These are phyloP conservation scores for Brassica incana DNA, from an alignment of 345 rosid species.

Conservation along the genomic window DNA sequence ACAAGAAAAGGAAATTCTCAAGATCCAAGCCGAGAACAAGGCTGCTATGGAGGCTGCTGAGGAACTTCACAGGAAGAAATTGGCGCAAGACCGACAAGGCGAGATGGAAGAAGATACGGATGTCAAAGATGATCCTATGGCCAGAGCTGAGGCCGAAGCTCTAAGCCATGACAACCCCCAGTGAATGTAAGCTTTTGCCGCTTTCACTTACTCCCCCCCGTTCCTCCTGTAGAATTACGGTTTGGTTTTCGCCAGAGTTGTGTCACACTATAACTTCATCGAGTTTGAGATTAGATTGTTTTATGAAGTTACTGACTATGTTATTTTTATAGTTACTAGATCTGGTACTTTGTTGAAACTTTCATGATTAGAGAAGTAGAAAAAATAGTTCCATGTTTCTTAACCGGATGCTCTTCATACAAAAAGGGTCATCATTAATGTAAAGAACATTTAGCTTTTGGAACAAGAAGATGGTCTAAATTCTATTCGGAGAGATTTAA, in stretches of 20 bases:
- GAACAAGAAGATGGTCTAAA: conserved; percentile 18
- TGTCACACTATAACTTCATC: background rate
- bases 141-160: conserved; percentile 69
- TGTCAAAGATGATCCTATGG: conserved; percentile 78
- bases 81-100: conserved; percentile 80
- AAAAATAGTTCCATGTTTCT: background rate
- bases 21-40: conserved; percentile 76
- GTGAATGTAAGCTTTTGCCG: conserved; percentile 26
- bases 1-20: conserved; percentile 85
- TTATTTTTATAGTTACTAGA: conserved; percentile 17
- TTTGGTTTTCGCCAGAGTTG: background rate
- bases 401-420: conserved; percentile 26
- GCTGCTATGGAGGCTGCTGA: conserved; percentile 90
- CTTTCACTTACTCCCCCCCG: background rate
- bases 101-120: conserved; percentile 82
- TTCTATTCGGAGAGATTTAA: conserved; percentile 43
- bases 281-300: conserved; percentile 19
- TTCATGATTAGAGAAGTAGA: background rate
- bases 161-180: conserved; percentile 33
- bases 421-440: conserved; percentile 11
- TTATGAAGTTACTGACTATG: conserved; percentile 1
- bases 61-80: conserved; percentile 83
- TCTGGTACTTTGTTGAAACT: conserved; percentile 17
- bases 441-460: conserved; percentile 23
- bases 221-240: conserved; percentile 14